A percentile compares a stretch with the other conserved stretches of the same genome.
phyloP scores from a whole-genome alignment of 176 grass and related monocot genomes.

The Triticum aestivum region IWGSC_CS_RefSeq_v2.1 NC_057813.1:88815577-88816076 shows the following conservation, averaged over 20 bases:
- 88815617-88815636: constrained; percentile 47
- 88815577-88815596: constrained; percentile 70
- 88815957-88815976: not conserved
- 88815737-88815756: constrained; percentile 44
- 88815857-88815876: constrained; percentile 1
- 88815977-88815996: not conserved
- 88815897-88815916: not conserved
- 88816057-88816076: constrained; percentile 4
- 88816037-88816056: constrained; percentile 35
- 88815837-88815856: not conserved
- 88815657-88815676: constrained; percentile 66
- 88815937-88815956: not conserved
- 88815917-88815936: not conserved
- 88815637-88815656: constrained; percentile 39
- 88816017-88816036: constrained; percentile 25
- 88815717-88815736: constrained; percentile 33
- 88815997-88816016: not conserved
- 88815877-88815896: not conserved
- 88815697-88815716: constrained; percentile 50
- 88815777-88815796: constrained; percentile 47
- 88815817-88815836: too few relatives aligned
- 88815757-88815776: constrained; percentile 67
- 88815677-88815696: constrained; percentile 62
- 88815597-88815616: constrained; percentile 43
- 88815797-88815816: constrained; percentile 60